Evolutionary conservation across 1,284 basidiomycete genomes (phyloP).

Genomic region (Ganoderma multipileum): DNA sequence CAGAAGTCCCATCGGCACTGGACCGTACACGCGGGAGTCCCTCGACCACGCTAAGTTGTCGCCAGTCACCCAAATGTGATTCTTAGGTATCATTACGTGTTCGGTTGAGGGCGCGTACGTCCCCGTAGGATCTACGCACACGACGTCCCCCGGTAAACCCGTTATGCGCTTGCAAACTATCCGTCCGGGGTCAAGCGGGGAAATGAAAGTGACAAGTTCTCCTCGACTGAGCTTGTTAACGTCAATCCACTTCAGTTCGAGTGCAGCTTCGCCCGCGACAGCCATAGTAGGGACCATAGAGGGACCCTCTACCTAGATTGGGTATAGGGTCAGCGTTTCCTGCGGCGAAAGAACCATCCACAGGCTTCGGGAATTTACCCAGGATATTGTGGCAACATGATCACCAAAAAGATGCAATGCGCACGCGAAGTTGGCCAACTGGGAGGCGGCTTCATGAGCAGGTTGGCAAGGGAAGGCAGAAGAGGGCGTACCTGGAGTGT

Average conservation of each 20-base stretch:
- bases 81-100: conserved; percentile 80
- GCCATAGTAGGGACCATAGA: conserved; percentile 90
- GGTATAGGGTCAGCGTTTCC: background rate
- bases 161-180: conserved; percentile 92
- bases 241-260: conserved; percentile 68
- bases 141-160: conserved; percentile 88
- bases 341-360: background rate
- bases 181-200: conserved; percentile 74
- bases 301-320: conserved; percentile 62
- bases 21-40: conserved; percentile 92
- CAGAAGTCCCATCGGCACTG: conserved; percentile 86
- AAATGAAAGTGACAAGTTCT: conserved; percentile 82
- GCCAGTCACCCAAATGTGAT: conserved; percentile 92
- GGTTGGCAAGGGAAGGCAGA: background rate
- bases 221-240: conserved; percentile 70
- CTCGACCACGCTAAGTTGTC: conserved; percentile 88
- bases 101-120: conserved; percentile 63
- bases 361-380: conserved; percentile 45
- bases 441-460: background rate
- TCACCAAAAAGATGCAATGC: conserved; percentile 64
- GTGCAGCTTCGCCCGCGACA: conserved; percentile 60
- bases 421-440: conserved; percentile 51
- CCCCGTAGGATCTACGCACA: conserved; percentile 89
- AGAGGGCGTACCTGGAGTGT: conserved; percentile 11
- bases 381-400: conserved; percentile 62